A percentile compares a stretch with the other conserved stretches of the same genome.
phyloP scores from a whole-genome alignment of 2,329 filamentous ascomycete species.

The Claviceps citrina region DNA sequence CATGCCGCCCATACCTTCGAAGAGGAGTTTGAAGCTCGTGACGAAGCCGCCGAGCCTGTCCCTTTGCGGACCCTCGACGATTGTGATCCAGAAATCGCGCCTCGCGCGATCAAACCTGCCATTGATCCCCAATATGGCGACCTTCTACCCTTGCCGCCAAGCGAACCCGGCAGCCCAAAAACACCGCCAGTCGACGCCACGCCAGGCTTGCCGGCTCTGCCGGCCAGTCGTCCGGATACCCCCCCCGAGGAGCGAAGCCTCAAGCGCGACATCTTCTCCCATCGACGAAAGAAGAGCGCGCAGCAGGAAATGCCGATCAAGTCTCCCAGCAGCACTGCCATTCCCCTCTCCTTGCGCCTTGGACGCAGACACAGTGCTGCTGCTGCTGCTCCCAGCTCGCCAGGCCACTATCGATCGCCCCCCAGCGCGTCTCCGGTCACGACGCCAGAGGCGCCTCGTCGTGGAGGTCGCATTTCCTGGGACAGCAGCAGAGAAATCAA shows the following conservation, averaged over 20 bases:
- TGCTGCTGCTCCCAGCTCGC: conserved; percentile 29
- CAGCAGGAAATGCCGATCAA: conserved; percentile 31
- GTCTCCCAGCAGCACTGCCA: conserved; percentile 41
- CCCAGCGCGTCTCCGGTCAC: conserved; percentile 20
- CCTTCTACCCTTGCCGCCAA: conserved; percentile 47
- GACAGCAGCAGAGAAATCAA: conserved; percentile 55
- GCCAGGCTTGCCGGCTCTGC: conserved; percentile 39
- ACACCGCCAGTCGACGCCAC: conserved; percentile 22
- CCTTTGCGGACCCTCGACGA: conserved; percentile 18
- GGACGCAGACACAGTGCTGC: conserved; percentile 25
- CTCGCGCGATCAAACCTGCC: conserved; percentile 44
- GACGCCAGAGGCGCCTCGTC: conserved; percentile 23
- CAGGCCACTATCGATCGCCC: conserved; percentile 23
- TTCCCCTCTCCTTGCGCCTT: conserved; percentile 41
- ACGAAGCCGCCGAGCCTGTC: conserved; percentile 10
- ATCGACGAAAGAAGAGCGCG: conserved; percentile 33
- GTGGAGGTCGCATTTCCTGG: conserved; percentile 40
- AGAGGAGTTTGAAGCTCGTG: conserved; percentile 19
- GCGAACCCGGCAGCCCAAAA: conserved; percentile 35
- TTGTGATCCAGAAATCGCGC: conserved; percentile 42
- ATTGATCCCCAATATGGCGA: conserved; percentile 54
- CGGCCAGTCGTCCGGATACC: conserved; percentile 44
- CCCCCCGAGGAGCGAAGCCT: conserved; percentile 32
- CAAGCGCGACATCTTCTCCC: conserved; percentile 24
- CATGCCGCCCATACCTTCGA: conserved; percentile 31